Evolutionary conservation across 768 basidiomycete genomes (phyloP), one percentile per base, ranked within the genome.

Genomic region (Auricularia cornea): DNA sequence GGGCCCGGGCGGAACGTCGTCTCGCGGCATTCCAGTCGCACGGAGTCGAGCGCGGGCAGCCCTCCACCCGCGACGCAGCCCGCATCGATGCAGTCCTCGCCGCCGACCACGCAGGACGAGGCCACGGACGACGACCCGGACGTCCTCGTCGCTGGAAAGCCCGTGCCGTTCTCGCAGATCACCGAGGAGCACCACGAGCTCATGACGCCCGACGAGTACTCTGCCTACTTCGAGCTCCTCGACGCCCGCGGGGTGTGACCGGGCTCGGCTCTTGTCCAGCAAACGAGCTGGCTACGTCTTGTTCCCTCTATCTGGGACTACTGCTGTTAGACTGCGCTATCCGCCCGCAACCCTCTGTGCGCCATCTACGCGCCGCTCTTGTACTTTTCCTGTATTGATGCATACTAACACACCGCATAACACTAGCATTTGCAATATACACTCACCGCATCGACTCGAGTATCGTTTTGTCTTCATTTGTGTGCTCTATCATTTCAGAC

Each of bases 191-290:
- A 95, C 71, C 89, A 94, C 69, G 94, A 94, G 57, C 71, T 87
- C 68, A 97, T 97, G 94, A 92, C 91, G 3, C 87, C 91, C 2
- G 94, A 95, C 62, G 94, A 97, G 74, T 96, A 96, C 20, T 12
- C 44, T 6, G 44, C 44, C 6, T 48, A 48, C 20, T 48, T 48
- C 44, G 44, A 48, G 23, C 44, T 48, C 12, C 23, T 48, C 20
- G 44, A 48, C 16, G 44, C 44, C 6, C 44, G 44, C 23, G 44
- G 44, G 12, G 44, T 20, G 20, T 20, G 20, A 48, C 20, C 44
- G 23, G 20, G 44, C 23, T 20, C 23, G 44, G 12, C 44, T 5
- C 16, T 14, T 48, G 20, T 18, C 44, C 11, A 48, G 16, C 23
- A n/a, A 18, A 18, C 44, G 44, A 14, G 20, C 44, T 23, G 10